phyloP scores from a whole-genome alignment of 2,329 filamentous ascomycete species.

The Aspergillus japonicus region DNA sequence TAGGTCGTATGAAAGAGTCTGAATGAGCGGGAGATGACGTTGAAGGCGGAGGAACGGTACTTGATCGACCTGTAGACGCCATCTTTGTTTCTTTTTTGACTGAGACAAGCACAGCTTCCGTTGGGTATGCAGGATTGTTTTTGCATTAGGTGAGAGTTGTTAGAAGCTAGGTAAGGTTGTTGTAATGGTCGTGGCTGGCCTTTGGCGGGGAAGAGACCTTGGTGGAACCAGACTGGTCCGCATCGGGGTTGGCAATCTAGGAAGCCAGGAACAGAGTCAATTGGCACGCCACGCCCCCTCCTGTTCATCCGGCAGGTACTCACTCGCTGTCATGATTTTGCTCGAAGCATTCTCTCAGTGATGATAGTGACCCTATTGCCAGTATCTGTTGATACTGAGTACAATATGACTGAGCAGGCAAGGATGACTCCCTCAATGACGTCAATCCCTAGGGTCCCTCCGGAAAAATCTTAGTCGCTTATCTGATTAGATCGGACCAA shows the following conservation, averaged over 20 bases:
- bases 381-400: not conserved
- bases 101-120: not conserved
- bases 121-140: not conserved
- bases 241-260: not conserved
- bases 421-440: not conserved
- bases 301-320: not conserved
- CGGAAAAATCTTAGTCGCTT: not conserved
- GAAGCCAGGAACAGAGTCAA: not conserved
- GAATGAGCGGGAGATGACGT: slow-evolving; percentile 11
- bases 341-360: too few relatives aligned
- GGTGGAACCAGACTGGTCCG: not conserved
- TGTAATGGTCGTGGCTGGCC: not conserved
- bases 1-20: slow-evolving; percentile 20
- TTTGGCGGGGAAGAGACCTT: not conserved
- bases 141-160: not conserved
- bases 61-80: slow-evolving; percentile 11
- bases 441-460: not conserved
- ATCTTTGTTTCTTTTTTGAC: slow-evolving; percentile 1
- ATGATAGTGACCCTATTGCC: too few relatives aligned
- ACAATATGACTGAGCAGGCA: not conserved
- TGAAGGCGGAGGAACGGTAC: slow-evolving; percentile 5
- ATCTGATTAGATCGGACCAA: not conserved
- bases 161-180: not conserved
- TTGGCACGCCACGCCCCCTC: not conserved
- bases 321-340: too few relatives aligned